A percentile compares a stretch with the other conserved stretches of the same genome.
Evolutionary conservation across 495 filamentous ascomycete genomes (phyloP).

Genomic region (Recurvomyces mirabilis): DNA sequence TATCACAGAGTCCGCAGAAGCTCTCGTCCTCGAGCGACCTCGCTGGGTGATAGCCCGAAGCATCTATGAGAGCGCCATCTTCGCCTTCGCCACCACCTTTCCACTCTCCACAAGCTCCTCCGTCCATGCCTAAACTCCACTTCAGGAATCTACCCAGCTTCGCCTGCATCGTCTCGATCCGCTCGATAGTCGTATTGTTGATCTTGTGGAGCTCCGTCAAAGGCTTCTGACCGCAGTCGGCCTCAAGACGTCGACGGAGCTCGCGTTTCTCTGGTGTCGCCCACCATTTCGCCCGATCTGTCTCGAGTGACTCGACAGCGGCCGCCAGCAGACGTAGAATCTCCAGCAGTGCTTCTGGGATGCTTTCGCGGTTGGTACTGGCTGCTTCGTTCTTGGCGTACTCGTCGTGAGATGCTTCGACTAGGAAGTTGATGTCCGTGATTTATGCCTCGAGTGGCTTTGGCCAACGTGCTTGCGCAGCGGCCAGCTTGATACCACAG

Average conservation of each 20-base stretch:
- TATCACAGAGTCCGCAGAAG: too few species aligned
- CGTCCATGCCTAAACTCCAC: slow-evolving; percentile 10
- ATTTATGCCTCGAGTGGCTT: slow-evolving; percentile 5
- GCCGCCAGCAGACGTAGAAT: neutral
- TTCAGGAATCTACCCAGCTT: slow-evolving; percentile 9
- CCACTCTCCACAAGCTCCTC: slow-evolving; percentile 6
- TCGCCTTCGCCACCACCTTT: too few species aligned
- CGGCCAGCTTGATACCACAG: slow-evolving; percentile 5
- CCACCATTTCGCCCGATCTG: slow-evolving; percentile 6
- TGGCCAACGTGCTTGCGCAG: slow-evolving; percentile 3
- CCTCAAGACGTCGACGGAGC: slow-evolving; percentile 1
- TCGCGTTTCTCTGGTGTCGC: neutral
- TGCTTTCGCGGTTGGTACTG: neutral
- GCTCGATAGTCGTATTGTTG: slow-evolving; percentile 2
- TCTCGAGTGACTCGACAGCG: neutral
- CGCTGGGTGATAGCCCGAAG: too few species aligned
- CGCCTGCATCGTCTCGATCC: slow-evolving; percentile 11
- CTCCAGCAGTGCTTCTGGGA: neutral
- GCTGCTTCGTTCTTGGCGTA: neutral
- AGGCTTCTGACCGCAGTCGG: neutral
- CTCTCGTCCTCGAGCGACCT: too few species aligned
- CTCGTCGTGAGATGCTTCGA: slow-evolving; percentile 3
- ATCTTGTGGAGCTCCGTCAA: slow-evolving; percentile 7
- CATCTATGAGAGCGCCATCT: too few species aligned
- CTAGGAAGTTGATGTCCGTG: slow-evolving; percentile 7